Evolutionary conservation across 257 asterid species (phyloP), one percentile per base, ranked within the genome.

Genomic region (Nyctanthes arbortristis): DNA sequence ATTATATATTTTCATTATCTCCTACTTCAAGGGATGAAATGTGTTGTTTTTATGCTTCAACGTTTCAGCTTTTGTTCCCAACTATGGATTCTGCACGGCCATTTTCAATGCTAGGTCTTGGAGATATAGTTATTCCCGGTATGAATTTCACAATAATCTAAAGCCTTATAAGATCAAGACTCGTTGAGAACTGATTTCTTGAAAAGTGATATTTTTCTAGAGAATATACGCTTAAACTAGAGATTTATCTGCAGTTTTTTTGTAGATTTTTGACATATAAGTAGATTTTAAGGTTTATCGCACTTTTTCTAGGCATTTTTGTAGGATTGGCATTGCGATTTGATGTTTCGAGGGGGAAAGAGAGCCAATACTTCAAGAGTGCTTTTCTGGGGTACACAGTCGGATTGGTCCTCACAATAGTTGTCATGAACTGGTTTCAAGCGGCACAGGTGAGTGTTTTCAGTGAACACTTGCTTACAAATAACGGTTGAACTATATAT

Each of bases 71-170:
- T 78, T 82, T 91, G 72, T 93, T 93, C 89, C 99, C 97, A 7
- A 91, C 97, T 28, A 73, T 89, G 60, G 93, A 91, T 73, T 35
- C 93, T 12, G 72, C 85, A 25, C 96, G 97, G 7, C 99, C 99
- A 55, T 93, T 89, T 84, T 93, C 99, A 25, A 93, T 93, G 99
- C 80, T 93, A 63, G 99, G 97, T 72, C 99, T 93, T 64, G 99
- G 99, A 70, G 99, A 91, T 73, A 93, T 89, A 57, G 99, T 93
- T 37, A 91, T 93, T 76, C 99, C 99, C 55, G 99, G 97, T 91
- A 82, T 47, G 79, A 63, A 73, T 7, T 40, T 40, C 52, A 14
- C 20, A 32, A 4, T 40, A 14, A 40, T 14, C 22, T 20, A 40
- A 40, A 14, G 5, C 8, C 16, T 14, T 2, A 12, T 40, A 40